Evolutionary conservation across 2,329 filamentous ascomycete species (phyloP).

Genomic region (Beauveria brongniartii): DNA sequence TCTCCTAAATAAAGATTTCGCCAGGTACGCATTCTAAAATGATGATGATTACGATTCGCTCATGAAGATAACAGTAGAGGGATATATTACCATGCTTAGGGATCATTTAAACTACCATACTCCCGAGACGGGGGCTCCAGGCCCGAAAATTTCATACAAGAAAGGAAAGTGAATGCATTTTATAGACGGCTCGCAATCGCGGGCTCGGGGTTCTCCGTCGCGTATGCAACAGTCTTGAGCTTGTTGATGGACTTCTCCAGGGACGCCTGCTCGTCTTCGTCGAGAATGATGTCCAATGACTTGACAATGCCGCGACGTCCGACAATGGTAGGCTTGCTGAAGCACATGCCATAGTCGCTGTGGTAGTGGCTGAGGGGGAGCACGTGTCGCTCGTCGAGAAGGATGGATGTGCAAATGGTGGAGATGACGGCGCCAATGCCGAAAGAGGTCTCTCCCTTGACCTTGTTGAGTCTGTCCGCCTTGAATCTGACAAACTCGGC

Average conservation of each 20-base stretch:
- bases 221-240: constrained; percentile 9
- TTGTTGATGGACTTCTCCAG: constrained; percentile 10
- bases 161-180: constrained; percentile 1
- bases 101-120: constrained; percentile 7
- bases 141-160: not conserved
- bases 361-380: constrained; percentile 41
- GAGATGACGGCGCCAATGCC: constrained; percentile 41
- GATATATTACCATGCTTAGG: constrained; percentile 10
- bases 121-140: constrained; percentile 3
- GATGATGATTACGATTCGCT: not conserved
- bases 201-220: constrained; percentile 10
- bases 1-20: no score
- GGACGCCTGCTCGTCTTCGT: constrained; percentile 11
- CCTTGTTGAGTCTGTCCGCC: constrained; percentile 26
- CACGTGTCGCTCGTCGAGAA: constrained; percentile 38
- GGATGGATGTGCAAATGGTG: constrained; percentile 41
- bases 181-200: constrained; percentile 5
- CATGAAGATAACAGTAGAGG: constrained; percentile 4
- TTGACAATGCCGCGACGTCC: constrained; percentile 34
- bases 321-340: constrained; percentile 40
- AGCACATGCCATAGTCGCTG: constrained; percentile 36
- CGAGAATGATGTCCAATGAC: constrained; percentile 4
- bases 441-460: constrained; percentile 42
- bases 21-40: no score
- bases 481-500: constrained; percentile 40